Base-by-base conservation (phyloP, 176 grass and related monocot species). In the Alloteropsis semialata region DNA sequence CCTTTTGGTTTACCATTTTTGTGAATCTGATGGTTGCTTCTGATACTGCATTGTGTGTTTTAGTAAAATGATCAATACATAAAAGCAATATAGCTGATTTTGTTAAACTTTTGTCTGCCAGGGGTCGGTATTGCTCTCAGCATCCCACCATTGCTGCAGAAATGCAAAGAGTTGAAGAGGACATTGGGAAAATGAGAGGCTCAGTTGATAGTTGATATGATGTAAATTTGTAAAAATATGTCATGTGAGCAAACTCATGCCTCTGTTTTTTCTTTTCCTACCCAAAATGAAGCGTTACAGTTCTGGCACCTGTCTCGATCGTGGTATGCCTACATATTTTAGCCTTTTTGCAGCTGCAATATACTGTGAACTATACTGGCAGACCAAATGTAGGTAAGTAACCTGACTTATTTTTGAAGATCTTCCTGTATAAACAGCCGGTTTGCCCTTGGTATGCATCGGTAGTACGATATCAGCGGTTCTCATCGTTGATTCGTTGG, bases 1-100 rank as follows among this genome's bases (percentile, higher is more conserved):
- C 92, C 69, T 92, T 77, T 60, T 25, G 9, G 21, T 50, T 29
- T 62, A 14, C 2, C 21, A 51, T 66, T 82, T 85, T 59, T 6
- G 17, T 70, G 15, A 22, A 36, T 61, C 25, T 3, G 43, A 41
- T 85, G 32, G 49, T 48, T 66, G 38, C 62, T 71, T 64, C 5
- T 62, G 45, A 72, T 34, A 43, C 62, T 71, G 10, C 42, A 22
- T 25, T 48, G 5, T 49, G 10, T 80, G 14, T 42, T 22, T 1
- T 24, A 41, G 73, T 15, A n/a, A 42, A 77, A 46, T 32, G 18
- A 34, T 24, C 41, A 36, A 2, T 36, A 2, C 34, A 5, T 36
- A 36, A 3, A 36, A 2, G 2, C 11, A 12, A 22, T 22, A 21
- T 22, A 53, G 50, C 19, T 53, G 50, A 53, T 53, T 19, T 53